Conservation (phyloP, 345 rosid genomes). For the Salix brachista region DNA sequence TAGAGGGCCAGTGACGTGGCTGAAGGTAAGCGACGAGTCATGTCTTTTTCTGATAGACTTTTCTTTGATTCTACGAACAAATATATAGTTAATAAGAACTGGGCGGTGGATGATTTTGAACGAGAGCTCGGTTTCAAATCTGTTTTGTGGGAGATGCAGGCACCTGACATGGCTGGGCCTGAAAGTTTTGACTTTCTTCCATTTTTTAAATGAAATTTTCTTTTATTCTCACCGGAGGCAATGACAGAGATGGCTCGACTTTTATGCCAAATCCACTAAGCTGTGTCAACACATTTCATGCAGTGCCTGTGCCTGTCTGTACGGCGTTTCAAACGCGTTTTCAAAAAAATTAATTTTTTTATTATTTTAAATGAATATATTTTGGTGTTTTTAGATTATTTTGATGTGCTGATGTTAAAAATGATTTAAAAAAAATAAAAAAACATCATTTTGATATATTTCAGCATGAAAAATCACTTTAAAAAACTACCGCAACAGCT, state of each 20-base stretch:
- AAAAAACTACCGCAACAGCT: too few species aligned
- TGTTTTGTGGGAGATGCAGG: background rate
- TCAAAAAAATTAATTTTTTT: too few species aligned
- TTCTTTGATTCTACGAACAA: background rate
- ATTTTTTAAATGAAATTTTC: background rate
- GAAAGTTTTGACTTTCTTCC: background rate
- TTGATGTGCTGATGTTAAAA: too few species aligned
- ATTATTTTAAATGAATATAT: too few species aligned
- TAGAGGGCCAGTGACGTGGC: background rate
- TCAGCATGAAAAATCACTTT: too few species aligned
- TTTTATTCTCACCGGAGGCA: background rate
- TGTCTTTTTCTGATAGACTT: background rate
- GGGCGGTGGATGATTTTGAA: background rate
- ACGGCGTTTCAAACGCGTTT: too few species aligned
- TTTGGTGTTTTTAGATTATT: too few species aligned
- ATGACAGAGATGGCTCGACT: background rate
- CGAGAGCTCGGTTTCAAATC: background rate
- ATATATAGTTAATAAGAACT: background rate
- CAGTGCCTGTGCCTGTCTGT: accelerated
- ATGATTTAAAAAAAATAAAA: too few species aligned
- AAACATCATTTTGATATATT: too few species aligned
- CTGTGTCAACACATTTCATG: background rate
- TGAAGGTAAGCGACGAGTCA: background rate
- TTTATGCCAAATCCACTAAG: background rate
- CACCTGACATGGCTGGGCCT: background rate